Evolutionary conservation across 768 basidiomycete species (phyloP).

Genomic region (Mycena galopus): DNA sequence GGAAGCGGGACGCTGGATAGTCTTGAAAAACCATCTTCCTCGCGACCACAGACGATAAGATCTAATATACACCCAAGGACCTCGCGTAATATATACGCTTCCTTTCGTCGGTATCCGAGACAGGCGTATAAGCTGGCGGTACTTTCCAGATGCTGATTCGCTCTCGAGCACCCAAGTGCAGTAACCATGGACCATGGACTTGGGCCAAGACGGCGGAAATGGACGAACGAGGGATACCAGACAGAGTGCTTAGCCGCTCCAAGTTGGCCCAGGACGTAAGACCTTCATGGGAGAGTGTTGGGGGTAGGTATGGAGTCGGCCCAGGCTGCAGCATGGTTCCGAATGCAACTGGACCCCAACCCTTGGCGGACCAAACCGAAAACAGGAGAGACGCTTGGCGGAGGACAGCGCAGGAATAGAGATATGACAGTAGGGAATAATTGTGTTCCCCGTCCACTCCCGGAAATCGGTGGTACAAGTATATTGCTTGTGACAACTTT

Average conservation of each 20-base stretch:
- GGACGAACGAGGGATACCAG: constrained; percentile 76
- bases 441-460: constrained; percentile 68
- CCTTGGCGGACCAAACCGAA: constrained; percentile 87
- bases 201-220: constrained; percentile 77
- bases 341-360: constrained; percentile 86
- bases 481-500: constrained; percentile 75
- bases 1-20: constrained; percentile 55
- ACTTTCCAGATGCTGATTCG: constrained; percentile 77
- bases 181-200: constrained; percentile 89
- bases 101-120: constrained; percentile 89
- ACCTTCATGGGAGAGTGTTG: constrained; percentile 63
- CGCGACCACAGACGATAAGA: constrained; percentile 86
- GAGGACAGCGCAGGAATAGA: constrained; percentile 77
- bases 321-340: constrained; percentile 80
- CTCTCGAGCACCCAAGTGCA: constrained; percentile 83
- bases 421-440: constrained; percentile 72
- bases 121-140: constrained; percentile 83
- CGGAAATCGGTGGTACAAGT: constrained; percentile 73
- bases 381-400: constrained; percentile 83
- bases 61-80: constrained; percentile 88
- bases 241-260: constrained; percentile 76
- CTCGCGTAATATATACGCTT: constrained; percentile 88
- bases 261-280: constrained; percentile 62
- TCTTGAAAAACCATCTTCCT: constrained; percentile 71
- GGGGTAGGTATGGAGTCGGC: constrained; percentile 70